Base-by-base conservation (phyloP, 345 rosid genomes). In the Boechera stricta region DNA sequence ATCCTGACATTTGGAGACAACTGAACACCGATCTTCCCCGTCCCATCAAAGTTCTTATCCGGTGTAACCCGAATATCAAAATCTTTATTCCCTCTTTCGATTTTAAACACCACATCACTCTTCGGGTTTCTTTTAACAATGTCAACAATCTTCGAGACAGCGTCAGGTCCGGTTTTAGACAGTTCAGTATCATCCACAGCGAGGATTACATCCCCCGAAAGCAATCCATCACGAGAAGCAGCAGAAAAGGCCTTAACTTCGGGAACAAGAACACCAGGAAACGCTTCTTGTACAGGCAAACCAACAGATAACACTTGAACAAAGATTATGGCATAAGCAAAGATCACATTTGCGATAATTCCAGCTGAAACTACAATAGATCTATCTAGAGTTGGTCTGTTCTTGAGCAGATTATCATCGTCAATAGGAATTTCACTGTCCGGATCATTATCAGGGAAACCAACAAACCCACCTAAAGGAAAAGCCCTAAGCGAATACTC, bases 361-460 rank as follows among this genome's bases (percentile, higher is more conserved):
- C 98, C 98, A 51, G 98, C 98, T 13, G 98, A 94, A 18, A 94
- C 86, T 9, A 94, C 98, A 41, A 92, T 79, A 3, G 81, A 82
- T 57, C 99, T 84, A 79, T 94, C 99, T 65, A 92, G 49, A 29
- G 87, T 84, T 10, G 99, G 99, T 60, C 98, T 84, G 74, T 95
- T 90, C 85, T 95, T 95, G 5, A 92, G 95, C 38, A 95, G 86
- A 79, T 95, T 87, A 73, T 59, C 82, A 85, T 92, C 98, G 53
- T 95, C 92, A 0, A 81, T 81, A 0, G 99, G 96, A 67, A 95
- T 94, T 31, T 83, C 88, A 78, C 92, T 89, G 9, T 94, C 92
- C 0, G 98, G 98, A 77, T 95, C 99, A 74, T 94, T 94, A 78
- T 95, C 98, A 69, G 99, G 99, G 79, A 92, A 92, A 65, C 96